Evolutionary conservation across 192 early-diverging fungal genomes (phyloP), one percentile per base, ranked within the genome.

Genomic region (Funneliformis mosseae): DNA sequence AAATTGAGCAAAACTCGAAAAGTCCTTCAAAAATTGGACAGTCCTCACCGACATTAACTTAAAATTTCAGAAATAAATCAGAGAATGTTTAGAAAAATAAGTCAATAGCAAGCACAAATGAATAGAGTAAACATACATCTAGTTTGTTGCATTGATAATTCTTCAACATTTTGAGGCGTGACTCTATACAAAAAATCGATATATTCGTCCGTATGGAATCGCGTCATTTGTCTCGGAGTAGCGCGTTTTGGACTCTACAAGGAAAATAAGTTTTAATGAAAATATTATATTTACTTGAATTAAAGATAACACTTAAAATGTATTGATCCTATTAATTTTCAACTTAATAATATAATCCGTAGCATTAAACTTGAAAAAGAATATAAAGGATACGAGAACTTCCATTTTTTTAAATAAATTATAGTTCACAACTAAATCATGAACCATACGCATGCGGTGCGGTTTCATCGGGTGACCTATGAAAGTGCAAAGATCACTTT

Each of bases 381-480:
- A 64, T 11, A 39, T 27, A 48, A 79, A 70, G 77, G 67, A 79
- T 79, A 67, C 90, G 77, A 92, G 86, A 78, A 95, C 88, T 76
- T 92, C 88, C 96, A 99, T 97, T 81, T 97, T 94, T 81, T 96
- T 95, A 83, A 97, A 92, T 39, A 99, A 90, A 0, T 94, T 94
- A 86, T 99, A 99, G 66, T 94, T 94, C 74, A 96, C 88, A 61
- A 99, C 93, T 38, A 99, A 88, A 81, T 94, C 93, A 86, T 99
- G 96, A 10, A 95, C 93, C 89, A 99, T 94, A 70, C 96, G 91
- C 68, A 99, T 94, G 76, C 98, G 87, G 61, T 95, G 94, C 28
- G 98, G 98, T 81, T 98, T 97, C 98, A 99, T 99, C 23, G 95
- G 96, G 84, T 99, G 98, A n/a, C 95, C 85, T 86, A 80, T 8